Evolutionary conservation across 73 alveolate species (phyloP), one percentile per base, ranked within the genome.

Genomic region (Paramecium primaurelia): DNA sequence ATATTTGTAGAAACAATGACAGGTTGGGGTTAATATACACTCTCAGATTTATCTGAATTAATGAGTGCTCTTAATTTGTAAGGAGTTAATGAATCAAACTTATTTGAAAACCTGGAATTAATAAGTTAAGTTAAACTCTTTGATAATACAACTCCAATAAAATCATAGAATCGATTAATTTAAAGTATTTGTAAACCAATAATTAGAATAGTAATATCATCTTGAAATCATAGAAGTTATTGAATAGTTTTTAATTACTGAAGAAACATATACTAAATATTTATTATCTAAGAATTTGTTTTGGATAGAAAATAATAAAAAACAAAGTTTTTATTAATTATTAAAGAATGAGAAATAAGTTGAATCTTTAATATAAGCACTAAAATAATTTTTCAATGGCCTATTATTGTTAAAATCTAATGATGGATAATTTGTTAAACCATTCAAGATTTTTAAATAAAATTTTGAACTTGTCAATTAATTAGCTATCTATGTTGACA

Each of bases 21-120:
- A 45, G 91, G 91, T 6, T 80, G 91, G 91, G 91, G 91, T 14
- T 14, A 80, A 47, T 80, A 80, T 45, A 47, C 91, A 0, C 49
- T 45, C 3, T 80, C 91, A 18, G 91, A 80, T 47, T 45, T 80
- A 25, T 36, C 40, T 4, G 91, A 80, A 45, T 45, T 80, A 16
- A 42, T 80, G 75, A 25, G 12, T 26, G 58, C 64, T 22, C 91
- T 80, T 8, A 80, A 80, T 80, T 10, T 28, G 8, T 9, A 80
- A 7, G 91, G 91, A 45, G 75, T 80, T 11, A 22, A 42, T 45
- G 91, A 80, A 47, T 80, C 77, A 12, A 45, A 80, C 20, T 80
- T 80, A 47, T 25, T 26, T 8, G 54, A 80, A 42, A 80, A 80
- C 16, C 16, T 80, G 10, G 36, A 80, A 45, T 42, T 80, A 42